Evolutionary conservation across 2,329 filamentous ascomycete species (phyloP).

Genomic region (Alternaria dauci): DNA sequence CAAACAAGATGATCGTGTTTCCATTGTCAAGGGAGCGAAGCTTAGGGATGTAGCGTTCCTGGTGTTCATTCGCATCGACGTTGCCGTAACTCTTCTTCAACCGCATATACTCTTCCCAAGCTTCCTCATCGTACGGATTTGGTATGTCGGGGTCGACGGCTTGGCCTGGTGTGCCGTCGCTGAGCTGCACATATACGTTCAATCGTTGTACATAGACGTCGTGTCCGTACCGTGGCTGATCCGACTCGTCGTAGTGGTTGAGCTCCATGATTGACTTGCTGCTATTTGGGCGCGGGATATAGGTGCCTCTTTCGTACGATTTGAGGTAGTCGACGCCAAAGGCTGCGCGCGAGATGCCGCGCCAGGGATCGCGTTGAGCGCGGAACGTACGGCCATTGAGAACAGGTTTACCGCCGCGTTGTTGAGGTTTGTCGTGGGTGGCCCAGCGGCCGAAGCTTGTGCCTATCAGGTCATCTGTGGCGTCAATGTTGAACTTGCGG

Average conservation of each 20-base stretch:
- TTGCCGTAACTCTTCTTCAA: slow-evolving; percentile 41
- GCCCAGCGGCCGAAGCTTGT: slow-evolving; percentile 62
- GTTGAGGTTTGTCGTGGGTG: slow-evolving; percentile 57
- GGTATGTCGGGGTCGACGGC: slow-evolving; percentile 54
- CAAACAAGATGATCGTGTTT: slow-evolving; percentile 62
- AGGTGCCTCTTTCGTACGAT: slow-evolving; percentile 49
- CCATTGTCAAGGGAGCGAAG: slow-evolving; percentile 58
- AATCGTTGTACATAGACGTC: slow-evolving; percentile 62
- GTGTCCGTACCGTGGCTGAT: slow-evolving; percentile 56
- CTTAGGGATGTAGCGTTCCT: slow-evolving; percentile 51
- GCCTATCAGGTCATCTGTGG: slow-evolving; percentile 57
- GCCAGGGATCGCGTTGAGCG: slow-evolving; percentile 60
- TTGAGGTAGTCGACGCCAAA: slow-evolving; percentile 64
- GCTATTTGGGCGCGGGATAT: slow-evolving; percentile 28
- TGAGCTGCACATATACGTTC: slow-evolving; percentile 61
- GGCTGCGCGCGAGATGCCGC: slow-evolving; percentile 58
- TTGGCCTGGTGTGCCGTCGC: slow-evolving; percentile 51
- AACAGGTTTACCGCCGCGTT: slow-evolving; percentile 61
- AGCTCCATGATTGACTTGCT: slow-evolving; percentile 60
- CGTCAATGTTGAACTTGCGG: slow-evolving; percentile 62
- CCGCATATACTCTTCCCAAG: slow-evolving; percentile 45
- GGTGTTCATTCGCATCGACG: slow-evolving; percentile 39
- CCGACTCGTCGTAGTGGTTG: slow-evolving; percentile 57
- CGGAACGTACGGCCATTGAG: slow-evolving; percentile 61
- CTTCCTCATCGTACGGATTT: slow-evolving; percentile 56